These are phyloP conservation scores for Durio zibethinus DNA, from an alignment of 345 rosid genomes.

Conservation along the genomic window DNA sequence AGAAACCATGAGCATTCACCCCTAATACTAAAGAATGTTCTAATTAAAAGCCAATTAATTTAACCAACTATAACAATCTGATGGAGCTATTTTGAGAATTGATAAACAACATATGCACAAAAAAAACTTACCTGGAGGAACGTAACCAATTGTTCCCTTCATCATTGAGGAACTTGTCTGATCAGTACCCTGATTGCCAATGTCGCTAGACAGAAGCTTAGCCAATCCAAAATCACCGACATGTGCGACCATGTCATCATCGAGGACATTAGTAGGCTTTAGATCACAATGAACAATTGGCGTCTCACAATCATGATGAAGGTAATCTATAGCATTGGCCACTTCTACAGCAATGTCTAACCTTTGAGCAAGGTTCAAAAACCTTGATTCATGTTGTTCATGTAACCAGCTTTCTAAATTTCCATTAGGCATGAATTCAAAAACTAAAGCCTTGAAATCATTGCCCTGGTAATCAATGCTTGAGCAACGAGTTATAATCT, in stretches of 20 bases:
- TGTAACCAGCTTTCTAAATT: slow-evolving; percentile 19
- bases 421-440: slow-evolving; percentile 17
- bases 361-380: not conserved
- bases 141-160: slow-evolving; percentile 11
- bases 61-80: not conserved
- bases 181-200: not conserved
- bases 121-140: slow-evolving; percentile 9
- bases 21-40: too few species aligned
- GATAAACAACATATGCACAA: not conserved
- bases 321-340: slow-evolving; percentile 18
- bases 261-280: slow-evolving; percentile 13
- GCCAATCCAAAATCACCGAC: slow-evolving; percentile 9
- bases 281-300: slow-evolving; percentile 26
- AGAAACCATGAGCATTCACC: not conserved
- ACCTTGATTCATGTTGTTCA: not conserved
- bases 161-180: not conserved
- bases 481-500: slow-evolving; percentile 7
- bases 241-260: slow-evolving; percentile 6
- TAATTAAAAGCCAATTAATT: too few species aligned
- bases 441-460: slow-evolving; percentile 17
- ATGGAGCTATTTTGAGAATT: not conserved
- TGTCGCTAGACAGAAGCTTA: not conserved
- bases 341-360: slow-evolving; percentile 8
- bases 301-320: slow-evolving; percentile 16
- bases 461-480: slow-evolving; percentile 18